Percentiles rank a stretch among this genome's conserved stretches.
These are phyloP conservation scores for Quercus alba DNA, from an alignment of 306 rosid species.

Conservation along the genomic window DNA sequence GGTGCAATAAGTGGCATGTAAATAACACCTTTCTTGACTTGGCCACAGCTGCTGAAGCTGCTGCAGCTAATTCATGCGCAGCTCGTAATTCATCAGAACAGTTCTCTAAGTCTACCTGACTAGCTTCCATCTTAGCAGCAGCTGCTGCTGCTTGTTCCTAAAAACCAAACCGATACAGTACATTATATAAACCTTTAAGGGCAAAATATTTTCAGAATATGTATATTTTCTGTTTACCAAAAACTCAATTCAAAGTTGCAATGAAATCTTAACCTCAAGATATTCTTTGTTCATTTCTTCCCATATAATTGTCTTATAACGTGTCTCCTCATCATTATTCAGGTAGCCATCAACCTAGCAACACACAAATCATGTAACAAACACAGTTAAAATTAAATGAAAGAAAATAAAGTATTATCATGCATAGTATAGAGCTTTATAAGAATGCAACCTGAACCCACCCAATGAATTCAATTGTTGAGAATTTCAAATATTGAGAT, in stretches of 20 bases:
- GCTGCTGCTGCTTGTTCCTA: constrained; percentile 74
- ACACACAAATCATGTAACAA: not conserved
- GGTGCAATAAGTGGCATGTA: not conserved
- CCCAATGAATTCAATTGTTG: too few species aligned
- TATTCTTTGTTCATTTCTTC: constrained; percentile 64
- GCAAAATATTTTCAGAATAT: not conserved
- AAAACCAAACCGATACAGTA: not conserved
- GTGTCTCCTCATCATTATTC: constrained; percentile 61
- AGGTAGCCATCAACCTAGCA: constrained; percentile 61
- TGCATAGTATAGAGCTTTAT: too few species aligned
- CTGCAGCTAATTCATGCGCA: constrained; percentile 39
- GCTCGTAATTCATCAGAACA: constrained; percentile 40
- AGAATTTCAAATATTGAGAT: too few species aligned
- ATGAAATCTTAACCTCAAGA: constrained; percentile 51
- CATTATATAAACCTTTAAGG: not conserved
- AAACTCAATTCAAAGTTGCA: not conserved
- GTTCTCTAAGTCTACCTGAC: constrained; percentile 42
- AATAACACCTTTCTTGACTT: constrained; percentile 50
- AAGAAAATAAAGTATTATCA: too few species aligned
- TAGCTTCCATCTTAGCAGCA: constrained; percentile 39
- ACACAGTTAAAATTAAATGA: too few species aligned
- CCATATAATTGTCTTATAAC: constrained; percentile 51
- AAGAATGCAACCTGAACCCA: too few species aligned
- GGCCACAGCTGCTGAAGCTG: constrained; percentile 41
- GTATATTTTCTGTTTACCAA: not conserved